Base-by-base conservation (phyloP, 257 asterid genomes). In the Gentiana straminea region DNA sequence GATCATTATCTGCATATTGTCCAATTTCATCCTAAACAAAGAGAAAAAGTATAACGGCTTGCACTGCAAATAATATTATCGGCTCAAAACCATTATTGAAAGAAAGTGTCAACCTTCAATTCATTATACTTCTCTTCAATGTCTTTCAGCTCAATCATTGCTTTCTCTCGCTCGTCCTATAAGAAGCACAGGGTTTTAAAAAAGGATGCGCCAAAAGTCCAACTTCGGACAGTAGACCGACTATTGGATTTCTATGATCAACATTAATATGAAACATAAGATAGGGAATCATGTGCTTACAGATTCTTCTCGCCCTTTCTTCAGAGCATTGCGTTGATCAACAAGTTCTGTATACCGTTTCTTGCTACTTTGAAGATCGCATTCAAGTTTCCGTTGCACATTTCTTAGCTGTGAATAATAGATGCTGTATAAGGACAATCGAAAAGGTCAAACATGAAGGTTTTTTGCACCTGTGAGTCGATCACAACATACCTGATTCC, bases 291-390 rank as follows among this genome's bases (percentile, higher is more conserved):
- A 35, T 52, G 24, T 35, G 61, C 80, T 79, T 77, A 91, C 98
- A 60, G 95, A 84, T 54, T 81, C 88, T 78, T 91, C 98, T 35
- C 97, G 79, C 34, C 98, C 97, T 75, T 87, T 91, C 73, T 87
- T 91, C 73, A 91, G 62, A 73, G 79, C 70, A 68, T 60, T 59
- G 71, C 89, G 74, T 51, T 92, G 94, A 63, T 85, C 91, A 69
- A 65, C 68, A 53, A 83, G 89, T 72, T 88, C 97, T 48, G 54
- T 60, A 57, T 73, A 73, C 46, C 91, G 71, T 64, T 59, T 92
- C 73, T 85, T 70, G 76, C 80, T 73, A 64, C 71, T 67, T 69
- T 74, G 93, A 70, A 92, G 79, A 73, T 92, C 97, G 57, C 85
- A 58, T 57, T 80, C 84, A 8, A 92, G 83, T 79, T 83, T 92